phyloP scores from a whole-genome alignment of 2,329 filamentous ascomycete genomes.

The Stenocarpella maydis region DNA sequence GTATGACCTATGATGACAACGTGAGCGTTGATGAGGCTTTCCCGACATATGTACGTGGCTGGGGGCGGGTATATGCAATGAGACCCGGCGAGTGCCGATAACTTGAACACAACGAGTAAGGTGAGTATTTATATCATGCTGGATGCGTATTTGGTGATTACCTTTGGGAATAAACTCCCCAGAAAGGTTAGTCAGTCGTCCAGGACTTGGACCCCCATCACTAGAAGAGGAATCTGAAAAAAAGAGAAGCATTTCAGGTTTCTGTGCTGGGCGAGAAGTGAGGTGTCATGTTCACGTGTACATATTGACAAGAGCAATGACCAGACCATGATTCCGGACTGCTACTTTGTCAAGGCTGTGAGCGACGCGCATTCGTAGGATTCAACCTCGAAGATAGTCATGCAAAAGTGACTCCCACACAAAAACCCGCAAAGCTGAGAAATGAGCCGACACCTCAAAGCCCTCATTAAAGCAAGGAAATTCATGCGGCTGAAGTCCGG shows the following conservation, averaged over 20 bases:
- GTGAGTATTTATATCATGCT: neutral
- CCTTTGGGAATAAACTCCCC: neutral
- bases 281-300: neutral
- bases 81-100: neutral
- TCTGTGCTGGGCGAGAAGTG: neutral
- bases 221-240: neutral
- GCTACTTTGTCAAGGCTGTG: neutral
- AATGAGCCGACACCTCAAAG: neutral
- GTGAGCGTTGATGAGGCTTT: slow-evolving; percentile 6
- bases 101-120: neutral
- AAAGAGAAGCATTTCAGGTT: neutral
- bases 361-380: neutral
- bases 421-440: slow-evolving; percentile 11
- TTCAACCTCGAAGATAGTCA: neutral
- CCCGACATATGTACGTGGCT: slow-evolving; percentile 17
- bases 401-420: neutral
- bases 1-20: slow-evolving; percentile 21
- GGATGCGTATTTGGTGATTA: neutral
- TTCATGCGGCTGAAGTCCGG: slow-evolving; percentile 23
- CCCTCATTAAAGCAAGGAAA: neutral
- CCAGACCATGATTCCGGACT: neutral
- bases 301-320: neutral
- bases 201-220: neutral
- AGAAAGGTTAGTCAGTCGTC: neutral
- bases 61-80: neutral